Conservation (phyloP, 257 asterid species). For the Solanum chilense region DNA sequence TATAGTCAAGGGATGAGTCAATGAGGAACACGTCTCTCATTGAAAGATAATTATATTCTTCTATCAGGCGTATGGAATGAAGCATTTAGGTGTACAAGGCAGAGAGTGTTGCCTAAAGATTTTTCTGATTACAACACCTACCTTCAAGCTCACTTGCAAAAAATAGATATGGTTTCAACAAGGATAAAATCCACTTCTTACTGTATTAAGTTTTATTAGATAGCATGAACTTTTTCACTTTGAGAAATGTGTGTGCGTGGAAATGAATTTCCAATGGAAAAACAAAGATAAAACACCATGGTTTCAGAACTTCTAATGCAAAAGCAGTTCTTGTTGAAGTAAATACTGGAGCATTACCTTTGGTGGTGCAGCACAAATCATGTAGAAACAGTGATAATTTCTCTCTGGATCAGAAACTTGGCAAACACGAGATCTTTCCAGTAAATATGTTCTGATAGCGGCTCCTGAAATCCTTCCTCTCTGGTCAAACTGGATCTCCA, state of each 20-base stretch:
- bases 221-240: not conserved
- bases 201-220: not conserved
- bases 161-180: not conserved
- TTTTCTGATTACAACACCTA: not conserved
- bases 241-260: not conserved
- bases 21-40: not conserved
- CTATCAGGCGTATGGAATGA: not conserved
- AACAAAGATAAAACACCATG: not conserved
- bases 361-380: slow-evolving; percentile 16
- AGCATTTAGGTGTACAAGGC: not conserved
- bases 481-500: slow-evolving; percentile 14
- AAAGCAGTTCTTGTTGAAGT: not conserved
- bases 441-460: slow-evolving; percentile 16
- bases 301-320: not conserved
- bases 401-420: slow-evolving; percentile 20
- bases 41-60: not conserved
- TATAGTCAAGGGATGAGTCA: not conserved
- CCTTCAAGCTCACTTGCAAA: not conserved
- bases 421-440: slow-evolving; percentile 21
- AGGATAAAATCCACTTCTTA: not conserved
- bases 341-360: slow-evolving; percentile 1
- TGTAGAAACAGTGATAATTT: slow-evolving; percentile 22
- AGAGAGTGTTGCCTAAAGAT: not conserved
- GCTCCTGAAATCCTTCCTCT: slow-evolving; percentile 16
- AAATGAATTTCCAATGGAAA: not conserved